Percentiles rank a stretch among this genome's conserved stretches.
Evolutionary conservation across 345 rosid species (phyloP).

Genomic region (Noccaea caerulescens): DNA sequence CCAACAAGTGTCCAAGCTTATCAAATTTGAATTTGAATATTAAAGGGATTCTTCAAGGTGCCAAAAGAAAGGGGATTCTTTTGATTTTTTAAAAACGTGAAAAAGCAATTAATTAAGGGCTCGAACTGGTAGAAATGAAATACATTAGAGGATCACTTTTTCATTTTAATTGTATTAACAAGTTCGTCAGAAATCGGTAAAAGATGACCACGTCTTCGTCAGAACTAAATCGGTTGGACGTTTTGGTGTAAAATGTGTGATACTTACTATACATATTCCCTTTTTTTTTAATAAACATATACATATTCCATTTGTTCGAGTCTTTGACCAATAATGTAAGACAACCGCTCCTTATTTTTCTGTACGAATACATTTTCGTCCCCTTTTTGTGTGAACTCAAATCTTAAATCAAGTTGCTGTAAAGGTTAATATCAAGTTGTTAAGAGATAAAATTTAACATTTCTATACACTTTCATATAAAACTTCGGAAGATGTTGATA

Average conservation of each 20-base stretch:
- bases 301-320: not conserved
- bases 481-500: slow-evolving; percentile 27
- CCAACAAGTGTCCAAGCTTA: slow-evolving; percentile 1
- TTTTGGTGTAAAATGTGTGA: not conserved
- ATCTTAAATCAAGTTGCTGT: not conserved
- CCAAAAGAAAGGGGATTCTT: not conserved
- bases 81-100: no score
- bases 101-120: no score
- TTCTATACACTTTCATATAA: not conserved
- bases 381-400: not conserved
- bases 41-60: not conserved
- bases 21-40: not conserved
- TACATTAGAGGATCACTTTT: not conserved
- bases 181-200: not conserved
- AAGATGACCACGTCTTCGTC: not conserved
- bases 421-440: slow-evolving; percentile 18
- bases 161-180: not conserved
- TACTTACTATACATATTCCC: not conserved
- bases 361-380: not conserved
- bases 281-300: not conserved
- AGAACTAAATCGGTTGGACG: not conserved
- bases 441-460: not conserved
- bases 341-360: not conserved
- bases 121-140: not conserved
- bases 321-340: slow-evolving; percentile 18